Conservation (phyloP, 257 asterid genomes). For the Thymus mandschuricus region DNA sequence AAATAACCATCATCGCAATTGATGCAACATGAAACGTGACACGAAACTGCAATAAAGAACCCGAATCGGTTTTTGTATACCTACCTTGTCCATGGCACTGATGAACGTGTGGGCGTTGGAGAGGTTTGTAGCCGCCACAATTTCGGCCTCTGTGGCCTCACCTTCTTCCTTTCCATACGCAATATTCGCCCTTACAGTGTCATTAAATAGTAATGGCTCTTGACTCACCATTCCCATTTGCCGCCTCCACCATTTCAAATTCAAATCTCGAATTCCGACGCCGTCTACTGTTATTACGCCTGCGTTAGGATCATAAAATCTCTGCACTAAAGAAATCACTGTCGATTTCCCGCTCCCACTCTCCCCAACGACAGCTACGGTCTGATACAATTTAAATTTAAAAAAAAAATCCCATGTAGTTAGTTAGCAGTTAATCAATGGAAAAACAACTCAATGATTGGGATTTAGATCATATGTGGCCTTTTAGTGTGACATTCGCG, state of each 20-base stretch:
- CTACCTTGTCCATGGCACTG: conserved; percentile 37
- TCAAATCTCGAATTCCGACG: conserved; percentile 33
- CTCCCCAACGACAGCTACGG: conserved; percentile 60
- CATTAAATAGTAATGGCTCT: conserved; percentile 48
- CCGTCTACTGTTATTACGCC: conserved; percentile 54
- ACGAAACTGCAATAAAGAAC: too few species aligned
- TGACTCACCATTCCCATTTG: conserved; percentile 66
- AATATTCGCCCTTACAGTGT: neutral
- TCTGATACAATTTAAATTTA: conserved; percentile 26
- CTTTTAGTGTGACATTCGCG: too few species aligned
- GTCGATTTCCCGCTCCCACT: conserved; percentile 70
- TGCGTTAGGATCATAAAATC: conserved; percentile 52
- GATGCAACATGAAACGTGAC: too few species aligned
- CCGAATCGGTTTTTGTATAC: too few species aligned
- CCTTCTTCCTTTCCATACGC: neutral
- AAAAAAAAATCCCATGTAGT: too few species aligned
- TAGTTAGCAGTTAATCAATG: too few species aligned
- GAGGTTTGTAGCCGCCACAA: neutral
- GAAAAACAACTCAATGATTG: too few species aligned
- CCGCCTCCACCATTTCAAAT: conserved; percentile 50
- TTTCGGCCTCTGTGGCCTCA: neutral
- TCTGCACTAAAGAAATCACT: conserved; percentile 48
- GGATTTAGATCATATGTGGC: too few species aligned
- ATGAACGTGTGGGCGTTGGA: neutral
- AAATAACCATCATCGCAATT: too few species aligned